phyloP scores from a whole-genome alignment of 1,284 basidiomycete genomes.

The Waitea zeae region DNA sequence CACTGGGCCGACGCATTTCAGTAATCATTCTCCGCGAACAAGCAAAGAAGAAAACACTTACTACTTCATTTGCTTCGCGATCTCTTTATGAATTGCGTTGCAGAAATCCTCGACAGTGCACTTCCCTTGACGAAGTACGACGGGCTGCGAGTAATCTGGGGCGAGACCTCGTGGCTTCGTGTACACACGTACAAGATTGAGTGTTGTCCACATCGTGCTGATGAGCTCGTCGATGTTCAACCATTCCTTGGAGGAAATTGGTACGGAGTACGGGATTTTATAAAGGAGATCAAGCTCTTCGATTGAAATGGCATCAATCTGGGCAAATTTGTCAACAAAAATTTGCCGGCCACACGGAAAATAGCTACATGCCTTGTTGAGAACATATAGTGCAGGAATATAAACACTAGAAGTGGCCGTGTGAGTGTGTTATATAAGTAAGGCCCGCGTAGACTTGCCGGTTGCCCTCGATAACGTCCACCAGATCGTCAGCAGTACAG shows the following conservation, averaged over 20 bases:
- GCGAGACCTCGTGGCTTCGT: slow-evolving; percentile 86
- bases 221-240: slow-evolving; percentile 93
- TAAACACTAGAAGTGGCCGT: too few species aligned
- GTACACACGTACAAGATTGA: slow-evolving; percentile 85
- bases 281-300: slow-evolving; percentile 94
- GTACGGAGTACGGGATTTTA: slow-evolving; percentile 91
- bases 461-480: slow-evolving; percentile 91
- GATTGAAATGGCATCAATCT: slow-evolving; percentile 98
- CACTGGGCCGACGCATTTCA: slow-evolving; percentile 34
- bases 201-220: slow-evolving; percentile 80
- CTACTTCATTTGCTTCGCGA: slow-evolving; percentile 88
- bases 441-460: slow-evolving; percentile 37
- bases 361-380: slow-evolving; percentile 45
- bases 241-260: slow-evolving; percentile 88
- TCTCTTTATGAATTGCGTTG: slow-evolving; percentile 80
- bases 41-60: slow-evolving; percentile 22
- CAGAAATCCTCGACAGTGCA: slow-evolving; percentile 87
- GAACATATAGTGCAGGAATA: slow-evolving; percentile 79
- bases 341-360: not conserved
- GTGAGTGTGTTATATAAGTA: slow-evolving; percentile 5
- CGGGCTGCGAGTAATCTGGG: slow-evolving; percentile 77
- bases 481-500: slow-evolving; percentile 94
- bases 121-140: slow-evolving; percentile 64
- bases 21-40: too few species aligned
- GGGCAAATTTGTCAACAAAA: slow-evolving; percentile 14